These are phyloP conservation scores for Ajuga reptans DNA, from an alignment of 305 asterid species.

Conservation along the genomic window DNA sequence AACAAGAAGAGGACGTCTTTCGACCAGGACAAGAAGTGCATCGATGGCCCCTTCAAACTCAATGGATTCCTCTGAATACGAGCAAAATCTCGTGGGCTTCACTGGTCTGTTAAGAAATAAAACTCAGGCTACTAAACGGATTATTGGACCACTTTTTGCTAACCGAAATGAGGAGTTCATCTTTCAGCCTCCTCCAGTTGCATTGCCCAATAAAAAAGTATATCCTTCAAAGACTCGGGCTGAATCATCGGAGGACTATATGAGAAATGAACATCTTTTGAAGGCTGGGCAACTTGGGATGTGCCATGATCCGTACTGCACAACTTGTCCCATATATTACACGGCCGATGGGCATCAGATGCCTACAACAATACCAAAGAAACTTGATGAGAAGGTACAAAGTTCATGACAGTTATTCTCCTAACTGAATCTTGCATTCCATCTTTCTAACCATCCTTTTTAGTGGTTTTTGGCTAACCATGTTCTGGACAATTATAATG, in stretches of 20 bases:
- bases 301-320: slow-evolving; percentile 51
- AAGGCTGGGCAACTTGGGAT: slow-evolving; percentile 46
- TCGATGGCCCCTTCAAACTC: slow-evolving; percentile 51
- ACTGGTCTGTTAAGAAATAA: slow-evolving; percentile 63
- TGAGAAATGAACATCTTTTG: slow-evolving; percentile 37
- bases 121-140: slow-evolving; percentile 33
- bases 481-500: background rate
- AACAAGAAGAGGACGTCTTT: slow-evolving; percentile 25
- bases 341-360: slow-evolving; percentile 25
- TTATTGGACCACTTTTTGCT: slow-evolving; percentile 52
- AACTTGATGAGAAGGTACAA: slow-evolving; percentile 37
- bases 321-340: slow-evolving; percentile 39
- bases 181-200: slow-evolving; percentile 34
- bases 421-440: background rate
- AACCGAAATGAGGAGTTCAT: slow-evolving; percentile 33
- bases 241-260: slow-evolving; percentile 18
- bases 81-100: slow-evolving; percentile 38
- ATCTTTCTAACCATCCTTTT: background rate
- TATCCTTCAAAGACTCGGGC: slow-evolving; percentile 33
- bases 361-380: slow-evolving; percentile 26
- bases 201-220: slow-evolving; percentile 29
- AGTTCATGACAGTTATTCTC: background rate
- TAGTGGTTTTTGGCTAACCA: background rate
- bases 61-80: slow-evolving; percentile 32
- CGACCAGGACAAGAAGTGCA: slow-evolving; percentile 55